Evolutionary conservation across 805 yeast species (phyloP), one percentile per base, ranked within the genome.

Genomic region (Pichia kluyveri): DNA sequence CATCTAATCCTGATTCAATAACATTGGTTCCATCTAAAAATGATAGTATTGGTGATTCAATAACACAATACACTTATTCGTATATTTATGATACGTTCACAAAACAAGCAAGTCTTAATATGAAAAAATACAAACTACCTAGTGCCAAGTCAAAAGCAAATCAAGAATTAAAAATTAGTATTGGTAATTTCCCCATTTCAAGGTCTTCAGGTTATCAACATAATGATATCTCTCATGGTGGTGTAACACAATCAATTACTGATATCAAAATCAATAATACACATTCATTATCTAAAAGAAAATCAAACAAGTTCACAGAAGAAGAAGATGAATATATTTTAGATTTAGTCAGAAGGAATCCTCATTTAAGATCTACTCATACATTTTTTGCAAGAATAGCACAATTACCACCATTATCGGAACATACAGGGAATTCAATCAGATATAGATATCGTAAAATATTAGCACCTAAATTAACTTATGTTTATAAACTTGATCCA

Each of bases 381-480:
- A 74, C 76, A 44, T 74, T 85, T 44, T 85, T 73, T 56, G 78
- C 77, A 41, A 79, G 75, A 50, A 77, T 86, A 55, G 80, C 88
- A 0, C 67, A 71, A 30, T 65, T 74, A 43, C 60, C 61, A 1
- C 42, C 56, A 27, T 68, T 85, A 47, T 72, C 74, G 19, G 77
- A 77, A 44, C 93, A 85, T 65, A 82, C 91, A 0, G 87, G 89
- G 12, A 82, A 85, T 54, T 83, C 90, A 1, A 79, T 85, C 42
- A 72, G 95, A 54, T 84, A 75, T 54, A 71, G 84, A 57, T 79
- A 63, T 57, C 69, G 82, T 53, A 73, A 69, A 26, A 68, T 71
- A 28, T 58, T 79, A 15, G 58, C 70, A 3, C 62, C 67, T 31
- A 59, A 66, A 36, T 53, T 79, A 38, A 67, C 65, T 2, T 77